A percentile compares a stretch with the other conserved stretches of the same genome.
These are phyloP conservation scores for Simmondsia chinensis DNA, from an alignment of 148 eudicot genomes.

Conservation along the genomic window DNA sequence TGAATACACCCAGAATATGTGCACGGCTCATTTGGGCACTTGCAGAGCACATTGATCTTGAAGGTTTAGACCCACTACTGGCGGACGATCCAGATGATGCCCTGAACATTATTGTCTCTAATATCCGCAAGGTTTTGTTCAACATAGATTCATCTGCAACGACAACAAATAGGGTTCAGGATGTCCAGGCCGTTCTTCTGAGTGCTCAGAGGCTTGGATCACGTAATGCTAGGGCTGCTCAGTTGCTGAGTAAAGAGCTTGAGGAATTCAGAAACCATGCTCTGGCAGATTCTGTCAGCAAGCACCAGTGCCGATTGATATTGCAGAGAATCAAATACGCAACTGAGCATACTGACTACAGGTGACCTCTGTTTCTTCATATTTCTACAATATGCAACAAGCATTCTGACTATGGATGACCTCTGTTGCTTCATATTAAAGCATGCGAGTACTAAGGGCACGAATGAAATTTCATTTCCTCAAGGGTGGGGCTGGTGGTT, in stretches of 20 bases:
- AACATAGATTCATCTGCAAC: conserved; percentile 71
- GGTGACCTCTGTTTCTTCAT: conserved; percentile 24
- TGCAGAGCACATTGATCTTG: conserved; percentile 89
- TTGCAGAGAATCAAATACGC: conserved; percentile 89
- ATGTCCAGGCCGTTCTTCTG: conserved; percentile 89
- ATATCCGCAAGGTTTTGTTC: conserved; percentile 83
- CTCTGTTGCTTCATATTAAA: too few relatives aligned
- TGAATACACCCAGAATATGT: conserved; percentile 78
- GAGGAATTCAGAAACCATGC: conserved; percentile 79
- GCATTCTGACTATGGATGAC: neutral
- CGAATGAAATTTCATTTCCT: too few relatives aligned
- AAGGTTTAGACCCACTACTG: conserved; percentile 92
- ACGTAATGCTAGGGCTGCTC: conserved; percentile 95
- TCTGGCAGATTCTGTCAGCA: conserved; percentile 87
- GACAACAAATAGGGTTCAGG: conserved; percentile 83
- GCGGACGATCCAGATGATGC: conserved; percentile 97
- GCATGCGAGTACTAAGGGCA: too few relatives aligned
- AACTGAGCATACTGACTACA: conserved; percentile 51
- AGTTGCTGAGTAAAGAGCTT: conserved; percentile 76
- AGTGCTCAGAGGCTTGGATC: conserved; percentile 91
- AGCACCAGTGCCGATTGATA: conserved; percentile 87
- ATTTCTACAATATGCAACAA: neutral
- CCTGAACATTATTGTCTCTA: conserved; percentile 67
- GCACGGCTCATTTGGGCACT: conserved; percentile 91
- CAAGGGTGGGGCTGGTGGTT: too few relatives aligned